Evolutionary conservation across 2,329 filamentous ascomycete genomes (phyloP), one percentile per base, ranked within the genome.

Genomic region (Trichoderma sp.): DNA sequence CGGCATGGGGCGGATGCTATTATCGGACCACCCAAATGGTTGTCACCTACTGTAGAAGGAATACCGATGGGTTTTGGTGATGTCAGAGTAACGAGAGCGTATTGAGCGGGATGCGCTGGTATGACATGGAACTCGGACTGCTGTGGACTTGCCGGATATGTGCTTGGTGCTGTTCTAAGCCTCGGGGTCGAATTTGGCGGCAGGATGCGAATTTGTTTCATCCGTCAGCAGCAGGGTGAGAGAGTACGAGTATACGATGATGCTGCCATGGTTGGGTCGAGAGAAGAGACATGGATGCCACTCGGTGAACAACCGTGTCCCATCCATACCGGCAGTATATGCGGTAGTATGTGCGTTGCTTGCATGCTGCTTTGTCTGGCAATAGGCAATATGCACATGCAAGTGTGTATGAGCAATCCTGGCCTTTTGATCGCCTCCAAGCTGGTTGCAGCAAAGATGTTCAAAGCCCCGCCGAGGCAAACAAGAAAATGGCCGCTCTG

Each of bases 41-140:
- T 53, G 57, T 61, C 67, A 62, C 67, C 67, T 69, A 62, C 67
- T 39, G 39, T 47, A 61, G 57, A 68, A 15, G 53, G 36, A 53
- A 28, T 62, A 28, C 28, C 47, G 50, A 58, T n/a, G 64, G 50
- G 20, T 23, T 57, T 23, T 67, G 32, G 30, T 30, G 32, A 67
- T 66, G 63, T 55, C 47, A 66, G 47, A 55, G 63, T 13, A 66
- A 34, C n/a, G 39, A 53, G 28, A 28, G 47, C 47, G 47, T 23
- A 12, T 53, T 53, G 11, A 20, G 47, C n/a, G 20, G 47, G 20
- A 53, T 53, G 2, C 11, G n/a, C 47, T 53, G 47, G 47, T 23
- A 53, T 53, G 47, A 53, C 47, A 53, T 53, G 47, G 4, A 23
- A 0, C 1, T 47, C 43, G 17, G 43, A 28, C 8, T 57, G 32